A percentile compares a stretch with the other conserved stretches of the same genome.
phyloP scores from a whole-genome alignment of 1,284 basidiomycete genomes.

The Ustilago bromivora region DNA sequence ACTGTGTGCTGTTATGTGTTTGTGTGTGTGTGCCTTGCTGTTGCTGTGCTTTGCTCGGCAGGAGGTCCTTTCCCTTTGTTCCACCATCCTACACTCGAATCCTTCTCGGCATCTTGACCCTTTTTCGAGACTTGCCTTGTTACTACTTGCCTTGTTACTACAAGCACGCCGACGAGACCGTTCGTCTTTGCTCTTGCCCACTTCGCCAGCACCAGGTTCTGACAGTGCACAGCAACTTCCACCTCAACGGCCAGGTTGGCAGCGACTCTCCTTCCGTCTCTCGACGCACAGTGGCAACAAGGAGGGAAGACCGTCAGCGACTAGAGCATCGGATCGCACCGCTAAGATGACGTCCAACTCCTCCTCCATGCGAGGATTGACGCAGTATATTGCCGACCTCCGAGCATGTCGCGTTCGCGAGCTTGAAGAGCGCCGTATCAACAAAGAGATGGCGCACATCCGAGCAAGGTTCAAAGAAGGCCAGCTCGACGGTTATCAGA shows the following conservation, averaged over 20 bases:
- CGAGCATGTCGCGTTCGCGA: conserved; percentile 77
- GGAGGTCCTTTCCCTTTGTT: no score
- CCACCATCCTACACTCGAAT: no score
- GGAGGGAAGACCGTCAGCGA: background rate
- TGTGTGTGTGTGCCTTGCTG: background rate
- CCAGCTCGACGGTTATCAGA: conserved; percentile 96
- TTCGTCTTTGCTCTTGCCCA: background rate
- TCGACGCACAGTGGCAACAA: background rate
- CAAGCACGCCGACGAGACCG: background rate
- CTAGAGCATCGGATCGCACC: background rate
- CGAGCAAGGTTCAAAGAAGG: conserved; percentile 99
- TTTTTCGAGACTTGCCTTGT: no score
- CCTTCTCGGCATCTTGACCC: background rate
- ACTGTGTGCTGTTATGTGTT: conserved; percentile 4
- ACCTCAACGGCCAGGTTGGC: background rate
- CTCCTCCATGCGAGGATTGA: conserved; percentile 61
- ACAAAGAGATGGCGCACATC: conserved; percentile 99
- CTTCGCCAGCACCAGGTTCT: background rate
- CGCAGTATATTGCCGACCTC: conserved; percentile 96
- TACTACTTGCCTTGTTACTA: background rate
- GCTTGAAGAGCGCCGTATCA: conserved; percentile 92
- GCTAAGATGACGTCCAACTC: conserved; percentile 49
- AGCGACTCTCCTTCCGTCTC: background rate
- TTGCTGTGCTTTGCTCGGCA: background rate
- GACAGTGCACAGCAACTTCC: background rate